phyloP scores from a whole-genome alignment of 129 eudicot genomes.

The Lonicera japonica region DNA sequence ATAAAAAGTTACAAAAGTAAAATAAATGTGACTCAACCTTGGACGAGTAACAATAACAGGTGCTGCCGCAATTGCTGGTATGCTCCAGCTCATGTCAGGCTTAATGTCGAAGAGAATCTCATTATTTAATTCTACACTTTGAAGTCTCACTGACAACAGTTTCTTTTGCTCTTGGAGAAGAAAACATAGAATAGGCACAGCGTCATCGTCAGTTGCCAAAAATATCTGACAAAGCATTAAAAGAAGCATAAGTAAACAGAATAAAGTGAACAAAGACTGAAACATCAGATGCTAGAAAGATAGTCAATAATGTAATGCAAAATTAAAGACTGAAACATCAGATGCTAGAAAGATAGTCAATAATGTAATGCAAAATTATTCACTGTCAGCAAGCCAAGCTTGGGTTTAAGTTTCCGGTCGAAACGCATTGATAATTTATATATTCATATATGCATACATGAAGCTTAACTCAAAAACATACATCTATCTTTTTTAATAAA shows the following conservation, averaged over 20 bases:
- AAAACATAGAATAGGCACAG: slow-evolving; percentile 73
- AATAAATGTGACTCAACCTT: slow-evolving; percentile 37
- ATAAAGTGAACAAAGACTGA: not conserved
- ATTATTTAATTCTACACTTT: slow-evolving; percentile 56
- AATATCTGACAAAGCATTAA: slow-evolving; percentile 52
- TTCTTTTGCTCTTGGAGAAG: slow-evolving; percentile 95
- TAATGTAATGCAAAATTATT: not conserved
- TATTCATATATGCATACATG: not conserved
- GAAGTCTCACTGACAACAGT: slow-evolving; percentile 64
- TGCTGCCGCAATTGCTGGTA: slow-evolving; percentile 88
- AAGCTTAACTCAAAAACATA: not conserved
- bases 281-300: not conserved
- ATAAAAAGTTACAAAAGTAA: slow-evolving; percentile 1
- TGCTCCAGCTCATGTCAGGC: slow-evolving; percentile 95
- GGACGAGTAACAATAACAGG: slow-evolving; percentile 93
- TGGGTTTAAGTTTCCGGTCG: too few species aligned
- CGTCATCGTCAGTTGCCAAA: slow-evolving; percentile 79
- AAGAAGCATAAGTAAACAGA: not conserved
- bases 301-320: not conserved
- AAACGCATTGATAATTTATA: too few species aligned
- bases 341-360: not conserved
- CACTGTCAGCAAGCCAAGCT: too few species aligned
- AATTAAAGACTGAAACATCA: not conserved
- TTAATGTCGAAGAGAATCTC: slow-evolving; percentile 68
- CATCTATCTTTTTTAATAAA: too few species aligned